These are phyloP conservation scores for Catharanthus roseus DNA, from an alignment of 257 asterid genomes.

Conservation along the genomic window DNA sequence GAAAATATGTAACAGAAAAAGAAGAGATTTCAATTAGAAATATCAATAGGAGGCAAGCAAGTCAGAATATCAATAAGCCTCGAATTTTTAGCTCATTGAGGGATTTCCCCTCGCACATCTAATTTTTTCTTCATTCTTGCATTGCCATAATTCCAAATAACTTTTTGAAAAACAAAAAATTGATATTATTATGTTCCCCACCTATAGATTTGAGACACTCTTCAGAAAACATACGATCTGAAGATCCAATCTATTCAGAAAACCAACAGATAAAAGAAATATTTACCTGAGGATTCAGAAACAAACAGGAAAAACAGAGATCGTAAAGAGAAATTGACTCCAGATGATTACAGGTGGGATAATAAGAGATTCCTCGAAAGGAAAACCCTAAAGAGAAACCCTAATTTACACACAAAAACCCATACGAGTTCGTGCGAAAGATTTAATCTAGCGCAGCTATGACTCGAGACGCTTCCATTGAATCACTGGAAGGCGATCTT, in stretches of 20 bases:
- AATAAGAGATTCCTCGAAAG: slow-evolving; percentile 16
- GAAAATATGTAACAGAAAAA: no score
- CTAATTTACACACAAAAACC: slow-evolving; percentile 1
- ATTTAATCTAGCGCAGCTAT: slow-evolving; percentile 48
- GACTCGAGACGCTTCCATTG: slow-evolving; percentile 93
- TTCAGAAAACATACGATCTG: neutral
- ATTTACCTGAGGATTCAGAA: neutral
- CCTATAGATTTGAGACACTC: slow-evolving; percentile 13
- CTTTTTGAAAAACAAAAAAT: neutral
- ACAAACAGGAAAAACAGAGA: slow-evolving; percentile 11
- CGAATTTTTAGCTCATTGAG: slow-evolving; percentile 18
- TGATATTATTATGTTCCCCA: slow-evolving; percentile 2
- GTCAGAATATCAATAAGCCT: slow-evolving; percentile 28
- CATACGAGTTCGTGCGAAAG: neutral
- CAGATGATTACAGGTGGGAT: slow-evolving; percentile 10
- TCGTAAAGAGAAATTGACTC: slow-evolving; percentile 14
- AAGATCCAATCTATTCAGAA: neutral
- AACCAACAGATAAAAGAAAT: slow-evolving; percentile 4
- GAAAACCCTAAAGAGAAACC: slow-evolving; percentile 33
- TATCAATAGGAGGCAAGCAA: slow-evolving; percentile 14
- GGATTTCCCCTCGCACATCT: slow-evolving; percentile 25
- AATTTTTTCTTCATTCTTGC: slow-evolving; percentile 19
- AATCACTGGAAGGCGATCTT: slow-evolving; percentile 82
- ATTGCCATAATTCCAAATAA: neutral
- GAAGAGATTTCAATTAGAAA: neutral